Base-by-base conservation (phyloP, 192 early-diverging fungal genomes). In the Rhizophagus clarus region DNA sequence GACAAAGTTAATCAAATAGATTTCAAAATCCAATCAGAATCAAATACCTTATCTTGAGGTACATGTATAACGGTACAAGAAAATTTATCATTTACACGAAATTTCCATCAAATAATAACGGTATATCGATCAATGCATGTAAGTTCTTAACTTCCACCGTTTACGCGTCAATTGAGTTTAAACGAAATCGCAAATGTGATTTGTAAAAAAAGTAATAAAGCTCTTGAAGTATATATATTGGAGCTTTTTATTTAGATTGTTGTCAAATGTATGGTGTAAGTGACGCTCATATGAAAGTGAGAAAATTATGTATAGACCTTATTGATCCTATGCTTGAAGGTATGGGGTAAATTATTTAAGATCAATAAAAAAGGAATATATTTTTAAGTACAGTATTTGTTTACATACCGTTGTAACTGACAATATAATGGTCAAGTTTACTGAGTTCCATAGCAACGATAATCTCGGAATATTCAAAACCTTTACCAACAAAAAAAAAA, bases 211-310 rank as follows among this genome's bases (percentile, higher is more conserved):
- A 72, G 45, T 42, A 3, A 26, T 42, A 37, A 72, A 72, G 69
- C 69, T 12, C 42, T 72, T 20, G 69, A 72, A 20, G 69, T n/a
- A n/a, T 37, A 42, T 72, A 72, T 72, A 72, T 72, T 34, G 69
- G 69, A 24, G 69, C 69, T 42, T 45, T 22, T 72, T 72, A 72
- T 20, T 24, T 72, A 10, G 69, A 72, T 37, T 31, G n/a, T 40
- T 37, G 69, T 37, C 22, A 12, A 40, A 9, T 24, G 10, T 9
- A 63, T 24, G 62, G 62, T 28, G 6, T 17, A 2, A 63, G 24
- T 6, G 62, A 26, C 28, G 62, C 24, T 63, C 62, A 63, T 63
- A 63, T 63, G 69, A 72, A 72, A 37, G 69, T 72, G 69, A 72
- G 69, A 63, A 17, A 63, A 28, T 63, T 63, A 26, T 63, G 62